These are phyloP conservation scores for Globisporangium spiculum DNA, from an alignment of 352 stramenopile species.

Conservation along the genomic window DNA sequence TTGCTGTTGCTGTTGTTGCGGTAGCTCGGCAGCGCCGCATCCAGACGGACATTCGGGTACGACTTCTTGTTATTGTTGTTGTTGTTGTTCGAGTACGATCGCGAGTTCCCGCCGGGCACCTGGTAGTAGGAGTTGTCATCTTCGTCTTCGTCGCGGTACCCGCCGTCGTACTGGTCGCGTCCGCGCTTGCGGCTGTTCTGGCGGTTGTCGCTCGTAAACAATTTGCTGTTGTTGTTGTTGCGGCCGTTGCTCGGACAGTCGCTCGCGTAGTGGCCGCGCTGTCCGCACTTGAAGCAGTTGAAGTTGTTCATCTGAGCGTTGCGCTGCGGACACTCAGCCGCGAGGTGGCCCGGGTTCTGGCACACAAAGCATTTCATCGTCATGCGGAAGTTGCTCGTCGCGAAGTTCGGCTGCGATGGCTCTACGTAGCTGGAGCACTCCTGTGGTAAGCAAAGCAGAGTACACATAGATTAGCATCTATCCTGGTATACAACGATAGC, in stretches of 20 bases:
- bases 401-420: slow-evolving; percentile 40
- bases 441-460: slow-evolving; percentile 9
- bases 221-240: slow-evolving; percentile 1
- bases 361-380: slow-evolving; percentile 77
- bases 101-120: slow-evolving; percentile 21
- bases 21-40: slow-evolving; percentile 19
- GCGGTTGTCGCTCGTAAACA: slow-evolving; percentile 19
- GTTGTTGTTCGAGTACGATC: slow-evolving; percentile 10
- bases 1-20: slow-evolving; percentile 7
- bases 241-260: slow-evolving; percentile 32
- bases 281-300: slow-evolving; percentile 53
- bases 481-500: background rate
- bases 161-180: slow-evolving; percentile 41
- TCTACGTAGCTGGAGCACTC: slow-evolving; percentile 45
- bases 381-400: slow-evolving; percentile 35
- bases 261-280: slow-evolving; percentile 45
- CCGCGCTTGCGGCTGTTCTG: slow-evolving; percentile 46
- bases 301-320: slow-evolving; percentile 41
- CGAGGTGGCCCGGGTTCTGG: slow-evolving; percentile 66
- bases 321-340: slow-evolving; percentile 56
- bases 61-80: slow-evolving; percentile 7
- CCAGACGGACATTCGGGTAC: slow-evolving; percentile 17
- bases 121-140: slow-evolving; percentile 34
- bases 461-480: background rate
- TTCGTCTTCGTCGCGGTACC: slow-evolving; percentile 37